A percentile compares a stretch with the other conserved stretches of the same genome.
Conservation (phyloP, 2,329 filamentous ascomycete genomes). For the Diaporthe velutina region DNA sequence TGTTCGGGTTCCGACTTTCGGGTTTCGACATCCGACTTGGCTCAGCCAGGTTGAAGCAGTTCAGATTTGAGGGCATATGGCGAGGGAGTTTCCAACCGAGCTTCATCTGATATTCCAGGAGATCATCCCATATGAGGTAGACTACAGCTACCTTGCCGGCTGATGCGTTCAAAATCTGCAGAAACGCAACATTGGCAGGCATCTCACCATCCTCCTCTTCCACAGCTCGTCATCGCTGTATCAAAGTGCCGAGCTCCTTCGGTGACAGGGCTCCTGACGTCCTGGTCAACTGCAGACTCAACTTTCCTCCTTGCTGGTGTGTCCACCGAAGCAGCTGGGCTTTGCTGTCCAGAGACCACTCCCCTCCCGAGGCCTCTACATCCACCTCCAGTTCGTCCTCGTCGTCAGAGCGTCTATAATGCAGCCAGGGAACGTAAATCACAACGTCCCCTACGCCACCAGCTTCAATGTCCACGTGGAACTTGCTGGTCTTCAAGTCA, state of each 20-base stretch:
- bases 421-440: conserved; percentile 25
- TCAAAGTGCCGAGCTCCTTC: conserved; percentile 10
- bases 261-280: background rate
- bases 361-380: background rate
- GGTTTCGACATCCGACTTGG: no score
- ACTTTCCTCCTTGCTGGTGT: background rate
- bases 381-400: conserved; percentile 15
- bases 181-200: no score
- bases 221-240: background rate
- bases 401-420: conserved; percentile 7
- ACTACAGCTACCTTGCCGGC: background rate
- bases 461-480: conserved; percentile 2
- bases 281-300: background rate
- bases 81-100: no score
- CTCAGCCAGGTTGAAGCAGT: no score
- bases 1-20: no score
- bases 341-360: background rate
- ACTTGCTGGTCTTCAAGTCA: conserved; percentile 17
- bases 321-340: conserved; percentile 10
- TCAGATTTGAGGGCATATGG: no score
- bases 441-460: background rate
- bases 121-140: no score
- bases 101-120: no score
- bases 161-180: background rate
- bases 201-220: no score